phyloP scores from a whole-genome alignment of 192 early-diverging fungal genomes.

The Linnemannia hyalina region DNA sequence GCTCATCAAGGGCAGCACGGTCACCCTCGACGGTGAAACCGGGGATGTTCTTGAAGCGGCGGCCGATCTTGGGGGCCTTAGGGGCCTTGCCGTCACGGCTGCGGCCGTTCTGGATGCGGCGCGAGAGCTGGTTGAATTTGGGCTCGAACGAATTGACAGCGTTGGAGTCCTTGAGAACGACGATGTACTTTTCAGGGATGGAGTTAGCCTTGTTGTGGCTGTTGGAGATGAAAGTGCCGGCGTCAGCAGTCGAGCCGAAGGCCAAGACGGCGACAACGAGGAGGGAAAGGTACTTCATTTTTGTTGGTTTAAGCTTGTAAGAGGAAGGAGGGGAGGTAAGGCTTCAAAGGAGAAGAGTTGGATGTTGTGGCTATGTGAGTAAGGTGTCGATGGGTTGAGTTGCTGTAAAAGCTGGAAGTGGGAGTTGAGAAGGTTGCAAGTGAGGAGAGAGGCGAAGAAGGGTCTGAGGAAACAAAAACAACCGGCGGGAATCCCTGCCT shows the following conservation, averaged over 20 bases:
- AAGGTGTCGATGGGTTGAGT: background rate
- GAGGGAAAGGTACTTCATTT: slow-evolving; percentile 46
- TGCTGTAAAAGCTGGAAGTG: slow-evolving; percentile 31
- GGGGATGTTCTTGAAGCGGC: slow-evolving; percentile 56
- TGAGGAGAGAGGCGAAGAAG: slow-evolving; percentile 5
- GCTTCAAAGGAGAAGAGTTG: background rate
- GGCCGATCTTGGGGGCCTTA: slow-evolving; percentile 57
- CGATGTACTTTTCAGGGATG: slow-evolving; percentile 72
- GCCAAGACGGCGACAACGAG: slow-evolving; percentile 47
- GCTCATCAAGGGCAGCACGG: slow-evolving; percentile 54
- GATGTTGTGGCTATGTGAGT: slow-evolving; percentile 5
- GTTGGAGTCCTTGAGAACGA: slow-evolving; percentile 68
- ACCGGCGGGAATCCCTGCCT: background rate
- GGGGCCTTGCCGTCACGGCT: background rate
- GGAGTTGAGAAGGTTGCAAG: background rate
- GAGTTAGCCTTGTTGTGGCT: slow-evolving; percentile 19
- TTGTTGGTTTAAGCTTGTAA: background rate
- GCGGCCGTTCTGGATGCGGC: slow-evolving; percentile 33
- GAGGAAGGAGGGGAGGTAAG: background rate
- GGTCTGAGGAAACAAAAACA: slow-evolving; percentile 1
- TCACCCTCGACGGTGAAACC: slow-evolving; percentile 71
- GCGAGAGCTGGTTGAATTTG: slow-evolving; percentile 57
- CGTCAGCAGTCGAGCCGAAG: slow-evolving; percentile 21
- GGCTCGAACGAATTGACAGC: slow-evolving; percentile 36
- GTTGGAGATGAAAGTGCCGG: slow-evolving; percentile 26